These are phyloP conservation scores for Mucor racemosus DNA, from an alignment of 371 early-diverging fungal species.

Conservation along the genomic window DNA sequence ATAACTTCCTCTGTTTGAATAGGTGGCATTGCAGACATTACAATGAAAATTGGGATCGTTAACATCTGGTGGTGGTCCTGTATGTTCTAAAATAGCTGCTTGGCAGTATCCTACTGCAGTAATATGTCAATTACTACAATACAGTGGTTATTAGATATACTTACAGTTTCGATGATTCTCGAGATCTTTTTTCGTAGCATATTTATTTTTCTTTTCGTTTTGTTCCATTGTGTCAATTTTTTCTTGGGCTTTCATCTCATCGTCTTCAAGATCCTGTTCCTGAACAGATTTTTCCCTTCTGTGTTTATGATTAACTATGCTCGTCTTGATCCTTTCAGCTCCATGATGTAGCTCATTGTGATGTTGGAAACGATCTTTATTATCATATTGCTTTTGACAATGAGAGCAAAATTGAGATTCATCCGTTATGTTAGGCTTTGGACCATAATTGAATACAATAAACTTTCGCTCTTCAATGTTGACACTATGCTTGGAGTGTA, in stretches of 20 bases:
- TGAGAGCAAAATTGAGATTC: background rate
- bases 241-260: background rate
- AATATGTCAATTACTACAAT: background rate
- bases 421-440: background rate
- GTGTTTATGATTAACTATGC: background rate
- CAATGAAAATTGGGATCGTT: slow-evolving; percentile 3
- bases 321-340: background rate
- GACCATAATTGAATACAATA: background rate
- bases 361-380: background rate
- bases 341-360: background rate
- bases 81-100: background rate
- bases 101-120: background rate
- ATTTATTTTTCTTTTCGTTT: background rate
- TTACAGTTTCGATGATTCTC: background rate
- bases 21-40: background rate
- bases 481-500: background rate
- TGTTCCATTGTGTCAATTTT: background rate
- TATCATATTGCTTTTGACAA: background rate
- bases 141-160: background rate
- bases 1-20: background rate
- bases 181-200: background rate
- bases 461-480: background rate
- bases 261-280: background rate
- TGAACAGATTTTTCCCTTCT: background rate
- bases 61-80: background rate